Conservation (phyloP, 2,329 filamentous ascomycete species). For the Microdochium bolleyi region DNA sequence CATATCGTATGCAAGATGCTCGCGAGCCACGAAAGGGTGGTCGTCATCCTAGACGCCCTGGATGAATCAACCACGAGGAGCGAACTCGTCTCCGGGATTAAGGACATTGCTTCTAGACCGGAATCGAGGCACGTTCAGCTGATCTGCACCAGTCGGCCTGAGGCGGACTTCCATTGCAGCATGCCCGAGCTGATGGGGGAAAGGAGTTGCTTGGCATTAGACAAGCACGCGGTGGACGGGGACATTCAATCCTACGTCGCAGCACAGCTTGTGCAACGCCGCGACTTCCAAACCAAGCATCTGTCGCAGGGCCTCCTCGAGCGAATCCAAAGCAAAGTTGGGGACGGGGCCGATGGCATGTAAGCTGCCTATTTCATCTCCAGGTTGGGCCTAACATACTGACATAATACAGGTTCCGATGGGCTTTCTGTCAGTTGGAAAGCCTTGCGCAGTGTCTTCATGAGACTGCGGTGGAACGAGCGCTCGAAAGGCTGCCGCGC, state of each 20-base stretch:
- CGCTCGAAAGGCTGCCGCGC: constrained; percentile 9
- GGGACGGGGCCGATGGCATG: constrained; percentile 17
- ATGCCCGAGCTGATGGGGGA: constrained; percentile 5
- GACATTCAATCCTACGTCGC: constrained; percentile 9
- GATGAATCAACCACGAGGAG: constrained; percentile 11
- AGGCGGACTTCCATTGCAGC: constrained; percentile 7
- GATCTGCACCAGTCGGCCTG: constrained; percentile 10
- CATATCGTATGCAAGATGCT: constrained; percentile 13
- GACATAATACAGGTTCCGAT: constrained; percentile 14
- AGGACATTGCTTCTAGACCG: constrained; percentile 2
- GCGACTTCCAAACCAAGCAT: constrained; percentile 7
- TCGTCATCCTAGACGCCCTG: constrained; percentile 13
- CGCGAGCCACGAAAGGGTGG: not conserved
- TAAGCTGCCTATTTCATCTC: constrained; percentile 8
- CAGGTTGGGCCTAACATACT: not conserved
- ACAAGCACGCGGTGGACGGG: constrained; percentile 7
- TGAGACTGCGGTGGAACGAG: constrained; percentile 4
- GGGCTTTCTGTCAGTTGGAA: constrained; percentile 19
- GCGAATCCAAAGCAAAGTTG: constrained; percentile 6
- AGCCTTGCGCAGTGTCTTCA: constrained; percentile 9
- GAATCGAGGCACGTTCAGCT: constrained; percentile 4
- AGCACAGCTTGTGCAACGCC: constrained; percentile 7
- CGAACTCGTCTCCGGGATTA: constrained; percentile 11
- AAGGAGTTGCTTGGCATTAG: constrained; percentile 8
- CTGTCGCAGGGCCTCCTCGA: constrained; percentile 5